A percentile compares a stretch with the other conserved stretches of the same genome.
These are phyloP conservation scores for Arabidopsis thaliana DNA, from an alignment of 345 rosid species.

Conservation along the genomic window DNA sequence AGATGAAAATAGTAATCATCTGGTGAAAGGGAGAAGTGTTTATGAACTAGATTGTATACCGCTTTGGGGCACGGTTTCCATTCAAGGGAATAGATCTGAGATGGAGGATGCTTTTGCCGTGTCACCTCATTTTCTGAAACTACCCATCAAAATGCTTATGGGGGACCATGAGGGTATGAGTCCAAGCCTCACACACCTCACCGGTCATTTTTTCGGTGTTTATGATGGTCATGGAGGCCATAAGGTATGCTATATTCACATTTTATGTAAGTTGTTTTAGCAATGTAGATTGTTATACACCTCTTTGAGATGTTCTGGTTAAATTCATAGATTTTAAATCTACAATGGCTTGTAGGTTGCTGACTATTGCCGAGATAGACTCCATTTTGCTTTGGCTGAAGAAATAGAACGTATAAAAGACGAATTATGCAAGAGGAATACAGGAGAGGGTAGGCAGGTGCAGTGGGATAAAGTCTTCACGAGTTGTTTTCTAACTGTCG, in stretches of 20 bases:
- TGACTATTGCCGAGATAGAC: conserved; percentile 73
- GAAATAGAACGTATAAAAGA: conserved; percentile 63
- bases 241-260: conserved; percentile 56
- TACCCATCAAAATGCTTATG: conserved; percentile 83
- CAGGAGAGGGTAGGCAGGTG: conserved; percentile 67
- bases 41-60: conserved; percentile 89
- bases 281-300: background rate
- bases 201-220: conserved; percentile 87
- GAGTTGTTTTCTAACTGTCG: conserved; percentile 76
- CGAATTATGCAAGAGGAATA: conserved; percentile 49
- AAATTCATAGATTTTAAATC: background rate
- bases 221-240: conserved; percentile 99
- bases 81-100: conserved; percentile 92
- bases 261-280: background rate
- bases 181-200: conserved; percentile 60
- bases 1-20: conserved; percentile 49
- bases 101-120: conserved; percentile 92
- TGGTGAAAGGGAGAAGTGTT: conserved; percentile 66
- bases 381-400: conserved; percentile 74
- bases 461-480: conserved; percentile 82
- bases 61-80: conserved; percentile 83
- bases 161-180: conserved; percentile 66
- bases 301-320: conserved; percentile 15
- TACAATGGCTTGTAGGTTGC: conserved; percentile 65
- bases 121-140: conserved; percentile 64